Evolutionary conservation across 2,329 filamentous ascomycete species (phyloP).

Genomic region (Neoarthrinium moseri): DNA sequence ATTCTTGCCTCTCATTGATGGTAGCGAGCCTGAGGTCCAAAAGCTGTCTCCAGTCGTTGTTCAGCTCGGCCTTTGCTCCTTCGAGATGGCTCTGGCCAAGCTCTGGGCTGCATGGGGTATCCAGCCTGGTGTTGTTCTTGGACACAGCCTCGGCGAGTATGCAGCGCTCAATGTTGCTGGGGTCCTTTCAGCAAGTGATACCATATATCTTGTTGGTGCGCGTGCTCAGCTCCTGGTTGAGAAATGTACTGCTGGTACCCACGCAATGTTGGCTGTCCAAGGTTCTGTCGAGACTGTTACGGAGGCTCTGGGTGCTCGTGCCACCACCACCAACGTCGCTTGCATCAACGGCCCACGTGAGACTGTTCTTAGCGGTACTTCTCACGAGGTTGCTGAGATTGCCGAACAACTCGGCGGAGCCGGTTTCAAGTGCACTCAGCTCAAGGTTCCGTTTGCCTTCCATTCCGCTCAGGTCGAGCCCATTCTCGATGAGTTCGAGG

Average conservation of each 20-base stretch:
- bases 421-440: slow-evolving; percentile 58
- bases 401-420: slow-evolving; percentile 41
- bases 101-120: slow-evolving; percentile 59
- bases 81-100: slow-evolving; percentile 56
- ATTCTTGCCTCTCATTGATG: slow-evolving; percentile 52
- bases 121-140: slow-evolving; percentile 52
- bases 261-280: slow-evolving; percentile 55
- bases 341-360: slow-evolving; percentile 77
- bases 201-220: slow-evolving; percentile 68
- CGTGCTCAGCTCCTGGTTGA: slow-evolving; percentile 65
- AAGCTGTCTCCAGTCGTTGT: slow-evolving; percentile 49
- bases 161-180: slow-evolving; percentile 70
- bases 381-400: slow-evolving; percentile 36
- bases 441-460: slow-evolving; percentile 68
- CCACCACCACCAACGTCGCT: slow-evolving; percentile 49
- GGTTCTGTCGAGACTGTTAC: slow-evolving; percentile 50
- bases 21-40: slow-evolving; percentile 39
- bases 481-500: slow-evolving; percentile 60
- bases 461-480: slow-evolving; percentile 65
- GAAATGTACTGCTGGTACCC: slow-evolving; percentile 64
- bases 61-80: slow-evolving; percentile 53
- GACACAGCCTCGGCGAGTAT: slow-evolving; percentile 71
- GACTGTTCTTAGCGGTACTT: slow-evolving; percentile 65
- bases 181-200: slow-evolving; percentile 68
- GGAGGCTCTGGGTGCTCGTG: slow-evolving; percentile 45